These are phyloP conservation scores for Thecamonas trahens DNA, from an alignment of 78 protist species.

Conservation along the genomic window DNA sequence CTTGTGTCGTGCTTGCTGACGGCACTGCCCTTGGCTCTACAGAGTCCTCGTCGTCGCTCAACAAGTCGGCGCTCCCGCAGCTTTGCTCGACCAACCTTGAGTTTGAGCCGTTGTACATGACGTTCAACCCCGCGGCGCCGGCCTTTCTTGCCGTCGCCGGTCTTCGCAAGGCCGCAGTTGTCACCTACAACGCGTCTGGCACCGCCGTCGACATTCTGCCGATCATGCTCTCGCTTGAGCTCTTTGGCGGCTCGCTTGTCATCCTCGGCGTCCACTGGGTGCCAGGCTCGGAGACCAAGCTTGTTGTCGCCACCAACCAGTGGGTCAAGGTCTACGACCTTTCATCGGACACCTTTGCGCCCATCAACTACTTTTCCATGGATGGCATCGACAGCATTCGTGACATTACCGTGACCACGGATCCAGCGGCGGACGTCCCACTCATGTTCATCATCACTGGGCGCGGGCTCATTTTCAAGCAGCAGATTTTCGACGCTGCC, in stretches of 20 bases:
- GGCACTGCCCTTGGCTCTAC: neutral
- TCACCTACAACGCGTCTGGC: neutral
- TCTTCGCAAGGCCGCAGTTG: constrained; percentile 20
- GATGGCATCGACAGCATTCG: neutral
- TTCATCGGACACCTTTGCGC: constrained; percentile 35
- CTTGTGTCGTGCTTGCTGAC: neutral
- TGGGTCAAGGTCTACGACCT: constrained; percentile 50
- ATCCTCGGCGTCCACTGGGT: constrained; percentile 46
- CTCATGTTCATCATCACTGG: too few relatives aligned
- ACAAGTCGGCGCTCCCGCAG: neutral
- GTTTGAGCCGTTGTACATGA: neutral
- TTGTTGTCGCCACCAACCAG: constrained; percentile 42
- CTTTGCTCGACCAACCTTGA: neutral
- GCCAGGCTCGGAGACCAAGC: constrained; percentile 34
- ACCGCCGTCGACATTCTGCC: constrained; percentile 22
- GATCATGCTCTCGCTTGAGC: neutral
- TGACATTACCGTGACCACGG: neutral
- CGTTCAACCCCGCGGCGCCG: constrained; percentile 25
- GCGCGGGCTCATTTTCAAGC: neutral
- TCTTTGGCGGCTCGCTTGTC: neutral
- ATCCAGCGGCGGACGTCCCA: too few relatives aligned
- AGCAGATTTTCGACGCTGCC: too few relatives aligned
- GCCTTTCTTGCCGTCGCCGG: constrained; percentile 46
- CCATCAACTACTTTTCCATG: constrained; percentile 6
- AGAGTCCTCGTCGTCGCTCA: neutral